Evolutionary conservation across 1,139 yeast genomes (phyloP), one percentile per base, ranked within the genome.

Genomic region (Candida dubliniensis): DNA sequence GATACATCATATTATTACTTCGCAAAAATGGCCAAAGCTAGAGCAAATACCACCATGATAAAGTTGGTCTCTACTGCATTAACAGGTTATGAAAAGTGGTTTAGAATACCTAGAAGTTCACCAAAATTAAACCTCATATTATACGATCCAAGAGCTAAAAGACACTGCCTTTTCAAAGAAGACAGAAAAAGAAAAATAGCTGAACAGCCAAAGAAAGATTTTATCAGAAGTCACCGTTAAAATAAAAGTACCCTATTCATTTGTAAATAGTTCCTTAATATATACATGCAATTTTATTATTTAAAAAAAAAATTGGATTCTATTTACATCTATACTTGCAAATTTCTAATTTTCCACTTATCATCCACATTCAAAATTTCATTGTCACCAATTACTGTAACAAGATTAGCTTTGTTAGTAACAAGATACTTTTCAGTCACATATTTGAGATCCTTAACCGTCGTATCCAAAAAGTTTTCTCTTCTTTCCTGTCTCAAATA

Each of bases 151-250:
- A 59, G 72, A 44, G 79, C 77, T 23, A 67, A 68, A 56, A 71
- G 79, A 66, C 97, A 90, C 68, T 96, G 95, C 44, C 74, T 93
- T 52, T 93, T 93, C 71, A 81, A 82, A 27, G 99, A 93, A 64
- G 81, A 86, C 46, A 87, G 87, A 64, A 89, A 88, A 76, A 81
- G 99, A 66, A 79, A 74, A 58, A 81, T 86, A 34, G 84, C 89
- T 5, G 90, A 82, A 55, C 62, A 67, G 40, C 77, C 76, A 41
- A 81, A 87, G 31, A 65, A 79, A 52, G 87, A 81, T 57, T 85
- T 76, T 61, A 66, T 76, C 26, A 77, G 89, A 64, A 79, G 81
- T 39, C 74, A 70, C 48, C 55, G 62, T 39, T 53, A 42, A 39
- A 38, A 34, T 3, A 30, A n/a, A n/a, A 3, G 30, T 18, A 18